Evolutionary conservation across 176 grass and related monocot species (phyloP), one percentile per base, ranked within the genome.

Genomic region (Avena atlantica): DNA sequence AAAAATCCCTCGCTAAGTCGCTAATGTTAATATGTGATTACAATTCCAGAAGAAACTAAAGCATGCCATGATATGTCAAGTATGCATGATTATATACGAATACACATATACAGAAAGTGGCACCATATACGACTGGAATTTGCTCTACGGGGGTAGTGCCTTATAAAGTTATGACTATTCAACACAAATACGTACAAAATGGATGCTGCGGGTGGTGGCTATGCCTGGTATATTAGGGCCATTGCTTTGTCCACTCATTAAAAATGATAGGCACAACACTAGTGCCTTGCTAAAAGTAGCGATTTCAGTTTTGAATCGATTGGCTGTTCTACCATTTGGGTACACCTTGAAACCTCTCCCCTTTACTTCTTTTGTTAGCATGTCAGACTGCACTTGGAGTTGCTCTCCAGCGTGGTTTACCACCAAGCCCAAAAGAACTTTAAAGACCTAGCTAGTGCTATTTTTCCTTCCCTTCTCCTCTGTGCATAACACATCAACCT

Each of bases 401-500:
- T 85, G 86, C 71, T 31, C 12, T 88, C 90, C 82, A 88, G 63
- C 86, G 47, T 48, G 53, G 57, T 42, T 42, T 31, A 57, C 42
- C 86, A 81, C 52, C 9, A 82, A 81, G 81, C 6, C 45, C 71
- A 71, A 87, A 70, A 87, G 65, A 12, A 65, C 74, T 76, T 85
- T 80, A 78, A 53, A 63, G 62, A 34, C 55, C 25, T 84, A 79
- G 25, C 25, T 71, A 79, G 64, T 78, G 74, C 63, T 78, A 67
- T 14, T 69, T 10, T 50, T 77, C 29, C 81, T 82, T 51, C 42
- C 50, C n/a, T 55, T 62, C 31, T 83, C 63, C 25, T 64, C 10
- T 61, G 82, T 88, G 82, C 78, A 23, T 70, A 65, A 85, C 82
- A 88, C 76, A 88, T 71, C 40, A 61, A 56, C 70, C 61, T 64